These are phyloP conservation scores for Neopestalotiopsis sp. DNA, from an alignment of 2,329 filamentous ascomycete genomes.

Conservation along the genomic window DNA sequence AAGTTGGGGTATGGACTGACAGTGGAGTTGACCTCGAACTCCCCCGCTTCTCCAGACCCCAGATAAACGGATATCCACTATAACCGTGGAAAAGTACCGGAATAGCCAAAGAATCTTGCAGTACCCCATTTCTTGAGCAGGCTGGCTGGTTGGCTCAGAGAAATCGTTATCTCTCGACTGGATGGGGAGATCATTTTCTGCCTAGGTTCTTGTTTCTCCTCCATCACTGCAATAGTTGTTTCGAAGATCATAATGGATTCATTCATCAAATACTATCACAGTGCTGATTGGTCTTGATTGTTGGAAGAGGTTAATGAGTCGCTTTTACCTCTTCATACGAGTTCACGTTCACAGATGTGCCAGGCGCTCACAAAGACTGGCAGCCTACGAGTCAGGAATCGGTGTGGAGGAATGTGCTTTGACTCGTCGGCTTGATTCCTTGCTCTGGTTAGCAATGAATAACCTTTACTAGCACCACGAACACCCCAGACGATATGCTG, in stretches of 20 bases:
- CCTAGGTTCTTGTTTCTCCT: no score
- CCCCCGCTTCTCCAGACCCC: constrained; percentile 4
- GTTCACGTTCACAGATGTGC: background rate
- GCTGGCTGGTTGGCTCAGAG: background rate
- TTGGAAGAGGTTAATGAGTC: no score
- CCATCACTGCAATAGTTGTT: no score
- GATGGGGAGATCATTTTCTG: background rate
- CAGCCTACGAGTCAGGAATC: background rate
- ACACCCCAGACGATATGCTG: background rate
- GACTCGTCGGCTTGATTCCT: background rate
- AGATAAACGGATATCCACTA: background rate
- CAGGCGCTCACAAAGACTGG: background rate
- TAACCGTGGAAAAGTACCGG: background rate
- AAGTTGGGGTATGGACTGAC: background rate
- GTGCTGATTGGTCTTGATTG: no score
- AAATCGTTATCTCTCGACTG: background rate
- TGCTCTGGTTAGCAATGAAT: background rate
- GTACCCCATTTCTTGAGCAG: background rate
- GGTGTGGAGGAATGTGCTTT: background rate
- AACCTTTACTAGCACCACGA: background rate
- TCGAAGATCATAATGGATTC: no score
- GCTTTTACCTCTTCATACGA: no score
- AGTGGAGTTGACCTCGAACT: background rate
- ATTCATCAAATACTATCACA: no score
- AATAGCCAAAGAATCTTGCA: background rate